Conservation (phyloP, 352 stramenopile species). For the Globisporangium megalacanthum region DNA sequence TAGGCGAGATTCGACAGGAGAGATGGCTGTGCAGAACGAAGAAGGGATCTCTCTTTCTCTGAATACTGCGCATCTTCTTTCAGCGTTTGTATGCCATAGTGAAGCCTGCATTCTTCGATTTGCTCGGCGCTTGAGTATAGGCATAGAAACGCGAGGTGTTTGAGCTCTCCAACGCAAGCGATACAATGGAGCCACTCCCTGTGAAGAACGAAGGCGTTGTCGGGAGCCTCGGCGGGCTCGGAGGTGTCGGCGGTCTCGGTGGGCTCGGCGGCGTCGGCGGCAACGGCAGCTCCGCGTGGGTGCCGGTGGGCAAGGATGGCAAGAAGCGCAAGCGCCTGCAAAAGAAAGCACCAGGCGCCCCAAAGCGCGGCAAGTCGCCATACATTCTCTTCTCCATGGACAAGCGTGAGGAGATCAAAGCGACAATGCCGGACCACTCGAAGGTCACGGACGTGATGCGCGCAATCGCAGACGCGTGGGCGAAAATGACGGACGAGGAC, state of each 20-base stretch:
- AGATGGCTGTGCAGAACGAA: no score
- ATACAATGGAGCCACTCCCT: not conserved
- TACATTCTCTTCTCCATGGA: slow-evolving; percentile 94
- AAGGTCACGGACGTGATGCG: slow-evolving; percentile 91
- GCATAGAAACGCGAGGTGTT: slow-evolving; percentile 77
- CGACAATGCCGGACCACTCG: slow-evolving; percentile 72
- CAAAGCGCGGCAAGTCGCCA: slow-evolving; percentile 87
- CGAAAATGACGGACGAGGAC: slow-evolving; percentile 87
- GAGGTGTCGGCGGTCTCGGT: not conserved
- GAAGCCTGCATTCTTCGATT: slow-evolving; percentile 73
- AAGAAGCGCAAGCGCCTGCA: slow-evolving; percentile 90
- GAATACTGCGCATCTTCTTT: not conserved
- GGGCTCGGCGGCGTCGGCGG: not conserved
- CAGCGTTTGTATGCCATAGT: slow-evolving; percentile 73
- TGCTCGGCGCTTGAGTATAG: slow-evolving; percentile 64
- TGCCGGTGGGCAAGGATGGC: slow-evolving; percentile 58
- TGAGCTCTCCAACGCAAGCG: slow-evolving; percentile 4
- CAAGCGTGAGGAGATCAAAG: slow-evolving; percentile 88
- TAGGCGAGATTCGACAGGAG: no score
- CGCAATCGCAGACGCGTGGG: slow-evolving; percentile 88
- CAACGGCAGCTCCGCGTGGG: slow-evolving; percentile 40
- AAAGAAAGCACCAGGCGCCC: slow-evolving; percentile 85
- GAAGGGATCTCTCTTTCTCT: no score
- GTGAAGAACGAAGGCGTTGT: not conserved
- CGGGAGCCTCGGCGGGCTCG: not conserved